These are phyloP conservation scores for Castanopsis chinensis DNA, from an alignment of 306 rosid species.

Conservation along the genomic window DNA sequence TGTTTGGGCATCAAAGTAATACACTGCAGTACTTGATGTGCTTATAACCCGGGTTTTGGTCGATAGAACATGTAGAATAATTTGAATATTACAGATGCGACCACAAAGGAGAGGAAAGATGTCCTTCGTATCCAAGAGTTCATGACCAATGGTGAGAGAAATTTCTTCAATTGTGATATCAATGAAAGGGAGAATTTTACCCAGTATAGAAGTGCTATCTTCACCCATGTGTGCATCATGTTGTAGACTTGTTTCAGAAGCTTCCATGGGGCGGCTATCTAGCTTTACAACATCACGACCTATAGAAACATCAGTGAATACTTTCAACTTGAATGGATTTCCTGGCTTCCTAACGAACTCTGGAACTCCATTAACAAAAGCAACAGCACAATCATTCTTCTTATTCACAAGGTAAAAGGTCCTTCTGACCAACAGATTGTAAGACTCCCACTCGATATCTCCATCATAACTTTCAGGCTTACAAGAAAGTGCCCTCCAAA, in stretches of 20 bases:
- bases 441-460: constrained; percentile 59
- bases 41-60: constrained; percentile 72
- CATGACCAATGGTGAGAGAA: constrained; percentile 67
- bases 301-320: constrained; percentile 45
- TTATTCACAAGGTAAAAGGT: constrained; percentile 72
- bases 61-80: constrained; percentile 57
- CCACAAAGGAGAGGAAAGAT: constrained; percentile 64
- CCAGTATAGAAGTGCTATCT: constrained; percentile 33
- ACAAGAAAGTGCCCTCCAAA: constrained; percentile 60
- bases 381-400: constrained; percentile 77
- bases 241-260: constrained; percentile 35
- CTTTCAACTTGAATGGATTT: constrained; percentile 83
- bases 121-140: constrained; percentile 61
- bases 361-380: constrained; percentile 73
- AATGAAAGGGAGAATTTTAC: constrained; percentile 54
- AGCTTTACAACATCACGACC: constrained; percentile 36
- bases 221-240: constrained; percentile 27
- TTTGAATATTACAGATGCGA: constrained; percentile 44
- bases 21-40: constrained; percentile 48
- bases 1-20: constrained; percentile 71
- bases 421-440: constrained; percentile 50
- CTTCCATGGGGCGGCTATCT: constrained; percentile 38
- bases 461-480: constrained; percentile 47
- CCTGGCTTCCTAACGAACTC: constrained; percentile 90
- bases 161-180: constrained; percentile 52